Percentiles rank a stretch among this genome's conserved stretches.
Conservation (phyloP, 768 basidiomycete species). For the Psilocybe sp. region DNA sequence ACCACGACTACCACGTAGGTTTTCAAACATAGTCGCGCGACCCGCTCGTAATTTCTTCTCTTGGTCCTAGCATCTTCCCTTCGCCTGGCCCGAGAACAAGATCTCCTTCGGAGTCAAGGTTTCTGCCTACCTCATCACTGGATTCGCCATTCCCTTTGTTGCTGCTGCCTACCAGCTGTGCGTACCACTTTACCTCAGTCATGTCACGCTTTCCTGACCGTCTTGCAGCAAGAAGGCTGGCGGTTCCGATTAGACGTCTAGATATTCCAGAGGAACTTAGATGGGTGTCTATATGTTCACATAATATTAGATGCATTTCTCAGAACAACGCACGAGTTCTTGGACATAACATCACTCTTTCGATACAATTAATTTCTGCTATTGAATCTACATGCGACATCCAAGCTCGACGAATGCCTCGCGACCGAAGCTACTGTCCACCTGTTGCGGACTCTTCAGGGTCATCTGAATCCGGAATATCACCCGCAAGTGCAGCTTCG, state of each 20-base stretch:
- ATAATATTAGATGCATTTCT: conserved; percentile 1
- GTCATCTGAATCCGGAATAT: conserved; percentile 2
- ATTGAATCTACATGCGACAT: neutral
- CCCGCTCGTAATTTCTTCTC: conserved; percentile 3
- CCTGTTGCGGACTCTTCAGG: neutral
- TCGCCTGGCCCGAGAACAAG: conserved; percentile 51
- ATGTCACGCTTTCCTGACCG: conserved; percentile 1
- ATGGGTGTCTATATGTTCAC: neutral
- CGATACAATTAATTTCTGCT: neutral
- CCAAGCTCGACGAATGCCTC: neutral
- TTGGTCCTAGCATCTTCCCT: conserved; percentile 50
- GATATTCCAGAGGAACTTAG: too few species aligned
- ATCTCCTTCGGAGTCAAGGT: conserved; percentile 49
- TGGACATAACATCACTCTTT: neutral
- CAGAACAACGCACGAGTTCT: neutral
- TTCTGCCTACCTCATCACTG: conserved; percentile 42
- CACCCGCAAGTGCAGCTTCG: conserved; percentile 2
- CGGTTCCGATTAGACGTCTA: conserved; percentile 17
- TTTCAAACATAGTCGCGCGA: neutral
- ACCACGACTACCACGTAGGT: conserved; percentile 59
- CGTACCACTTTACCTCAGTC: conserved; percentile 23
- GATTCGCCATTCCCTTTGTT: conserved; percentile 67
- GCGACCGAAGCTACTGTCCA: neutral
- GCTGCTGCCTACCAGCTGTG: conserved; percentile 66
- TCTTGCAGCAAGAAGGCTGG: conserved; percentile 41